Evolutionary conservation across 2,329 filamentous ascomycete species (phyloP).

Genomic region (Cladosporium oxysporum): DNA sequence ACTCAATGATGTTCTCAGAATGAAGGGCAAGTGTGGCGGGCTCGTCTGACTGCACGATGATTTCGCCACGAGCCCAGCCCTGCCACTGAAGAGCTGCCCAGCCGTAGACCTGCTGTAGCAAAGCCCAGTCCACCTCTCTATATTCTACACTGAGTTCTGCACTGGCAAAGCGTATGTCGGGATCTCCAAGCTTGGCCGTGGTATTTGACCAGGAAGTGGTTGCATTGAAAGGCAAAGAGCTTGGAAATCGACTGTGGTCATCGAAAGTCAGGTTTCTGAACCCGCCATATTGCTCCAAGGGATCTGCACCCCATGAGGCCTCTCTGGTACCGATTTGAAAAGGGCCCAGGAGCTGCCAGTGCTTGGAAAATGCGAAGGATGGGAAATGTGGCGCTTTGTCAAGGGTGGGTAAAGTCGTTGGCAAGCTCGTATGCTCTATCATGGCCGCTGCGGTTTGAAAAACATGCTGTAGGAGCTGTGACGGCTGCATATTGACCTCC

Average conservation of each 20-base stretch:
- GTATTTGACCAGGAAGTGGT: conserved; percentile 51
- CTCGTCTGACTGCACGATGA: conserved; percentile 40
- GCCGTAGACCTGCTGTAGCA: conserved; percentile 57
- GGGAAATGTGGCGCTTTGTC: neutral
- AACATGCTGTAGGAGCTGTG: neutral
- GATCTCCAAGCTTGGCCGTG: conserved; percentile 36
- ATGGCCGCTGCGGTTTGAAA: neutral
- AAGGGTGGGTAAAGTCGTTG: neutral
- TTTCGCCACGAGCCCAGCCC: conserved; percentile 56
- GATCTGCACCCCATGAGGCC: conserved; percentile 61
- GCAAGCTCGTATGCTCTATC: neutral
- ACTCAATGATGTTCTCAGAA: conserved; percentile 54
- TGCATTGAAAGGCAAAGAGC: conserved; percentile 54
- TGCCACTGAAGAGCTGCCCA: conserved; percentile 62
- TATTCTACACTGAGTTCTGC: conserved; percentile 49
- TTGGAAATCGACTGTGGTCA: conserved; percentile 46
- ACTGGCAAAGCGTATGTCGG: conserved; percentile 36
- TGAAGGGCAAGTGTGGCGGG: conserved; percentile 45
- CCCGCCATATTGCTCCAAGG: conserved; percentile 55
- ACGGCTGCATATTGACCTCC: conserved; percentile 7
- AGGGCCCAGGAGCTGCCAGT: conserved; percentile 58
- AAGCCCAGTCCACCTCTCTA: conserved; percentile 55
- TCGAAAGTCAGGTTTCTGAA: conserved; percentile 52
- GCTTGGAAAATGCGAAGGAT: conserved; percentile 20
- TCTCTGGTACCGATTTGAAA: conserved; percentile 62